A percentile compares a stretch with the other conserved stretches of the same genome.
phyloP scores from a whole-genome alignment of 352 stramenopile species.

The Phytophthora pisi region DNA sequence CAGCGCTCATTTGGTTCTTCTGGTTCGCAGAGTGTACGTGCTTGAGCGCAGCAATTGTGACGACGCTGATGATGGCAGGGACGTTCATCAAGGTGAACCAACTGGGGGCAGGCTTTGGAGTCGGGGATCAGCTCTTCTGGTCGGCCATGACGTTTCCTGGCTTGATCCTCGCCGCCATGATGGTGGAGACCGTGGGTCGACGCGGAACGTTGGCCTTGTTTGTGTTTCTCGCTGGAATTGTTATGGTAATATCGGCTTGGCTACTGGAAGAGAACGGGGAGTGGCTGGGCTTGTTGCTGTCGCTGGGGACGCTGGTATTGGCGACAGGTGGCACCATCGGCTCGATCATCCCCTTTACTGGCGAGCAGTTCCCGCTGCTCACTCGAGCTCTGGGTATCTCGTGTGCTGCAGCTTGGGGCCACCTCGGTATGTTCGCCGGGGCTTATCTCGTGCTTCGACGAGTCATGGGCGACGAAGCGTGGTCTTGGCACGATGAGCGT shows the following conservation, averaged over 20 bases:
- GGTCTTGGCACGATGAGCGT: slow-evolving; percentile 37
- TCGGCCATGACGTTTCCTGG: slow-evolving; percentile 44
- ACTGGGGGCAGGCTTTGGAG: slow-evolving; percentile 8
- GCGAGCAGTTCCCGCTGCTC: slow-evolving; percentile 54
- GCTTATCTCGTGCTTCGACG: slow-evolving; percentile 38
- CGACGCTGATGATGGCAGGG: slow-evolving; percentile 35
- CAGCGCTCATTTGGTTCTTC: slow-evolving; percentile 53
- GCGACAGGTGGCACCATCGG: slow-evolving; percentile 36
- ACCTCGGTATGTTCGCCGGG: slow-evolving; percentile 50
- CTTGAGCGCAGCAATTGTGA: slow-evolving; percentile 31
- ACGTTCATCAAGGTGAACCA: slow-evolving; percentile 32
- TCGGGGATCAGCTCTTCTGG: slow-evolving; percentile 44
- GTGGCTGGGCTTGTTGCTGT: slow-evolving; percentile 32
- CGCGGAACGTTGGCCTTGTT: slow-evolving; percentile 42
- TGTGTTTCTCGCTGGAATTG: slow-evolving; percentile 29
- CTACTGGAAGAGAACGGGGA: slow-evolving; percentile 27
- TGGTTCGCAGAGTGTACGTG: slow-evolving; percentile 37
- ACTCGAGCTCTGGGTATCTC: slow-evolving; percentile 51
- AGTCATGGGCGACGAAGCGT: slow-evolving; percentile 26
- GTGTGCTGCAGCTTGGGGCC: slow-evolving; percentile 39
- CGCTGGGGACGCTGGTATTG: slow-evolving; percentile 28
- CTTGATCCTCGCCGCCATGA: slow-evolving; percentile 43
- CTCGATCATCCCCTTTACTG: slow-evolving; percentile 43
- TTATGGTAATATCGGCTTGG: slow-evolving; percentile 35
- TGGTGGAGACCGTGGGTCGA: slow-evolving; percentile 45